These are phyloP conservation scores for Scedosporium aurantiacum DNA, from an alignment of 2,329 filamentous ascomycete genomes.

Conservation along the genomic window DNA sequence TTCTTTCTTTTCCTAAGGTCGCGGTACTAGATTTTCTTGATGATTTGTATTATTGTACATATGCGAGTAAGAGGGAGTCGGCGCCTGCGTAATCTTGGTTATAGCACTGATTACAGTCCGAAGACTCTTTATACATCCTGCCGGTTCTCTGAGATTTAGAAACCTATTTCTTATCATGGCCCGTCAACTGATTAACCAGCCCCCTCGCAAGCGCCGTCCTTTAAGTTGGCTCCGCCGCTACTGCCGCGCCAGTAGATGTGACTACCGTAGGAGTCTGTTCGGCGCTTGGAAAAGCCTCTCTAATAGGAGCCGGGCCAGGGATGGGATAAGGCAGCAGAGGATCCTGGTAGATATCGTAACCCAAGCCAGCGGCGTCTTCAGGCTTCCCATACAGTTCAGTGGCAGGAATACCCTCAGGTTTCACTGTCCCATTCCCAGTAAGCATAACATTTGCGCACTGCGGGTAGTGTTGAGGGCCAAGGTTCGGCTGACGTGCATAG, in stretches of 20 bases:
- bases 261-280: not conserved
- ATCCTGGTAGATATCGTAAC: constrained; percentile 26
- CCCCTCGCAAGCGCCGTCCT: not conserved
- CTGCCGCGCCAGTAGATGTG: not conserved
- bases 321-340: constrained; percentile 18
- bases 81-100: too few relatives aligned
- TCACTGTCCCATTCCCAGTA: constrained; percentile 24
- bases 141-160: too few relatives aligned
- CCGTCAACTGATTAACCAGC: not conserved
- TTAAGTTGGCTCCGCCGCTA: not conserved
- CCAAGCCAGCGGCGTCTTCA: constrained; percentile 24
- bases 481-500: constrained; percentile 24
- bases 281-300: constrained; percentile 6
- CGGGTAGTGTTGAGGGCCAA: constrained; percentile 37
- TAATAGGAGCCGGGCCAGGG: constrained; percentile 18
- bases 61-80: too few relatives aligned
- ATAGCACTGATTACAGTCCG: too few relatives aligned
- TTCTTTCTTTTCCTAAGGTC: too few relatives aligned
- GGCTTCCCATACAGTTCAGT: constrained; percentile 23
- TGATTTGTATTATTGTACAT: too few relatives aligned
- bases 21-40: too few relatives aligned
- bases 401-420: constrained; percentile 18
- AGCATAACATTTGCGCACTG: constrained; percentile 39
- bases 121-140: too few relatives aligned
- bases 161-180: not conserved